Base-by-base conservation (phyloP, 257 asterid species). In the Gentiana dahurica region DNA sequence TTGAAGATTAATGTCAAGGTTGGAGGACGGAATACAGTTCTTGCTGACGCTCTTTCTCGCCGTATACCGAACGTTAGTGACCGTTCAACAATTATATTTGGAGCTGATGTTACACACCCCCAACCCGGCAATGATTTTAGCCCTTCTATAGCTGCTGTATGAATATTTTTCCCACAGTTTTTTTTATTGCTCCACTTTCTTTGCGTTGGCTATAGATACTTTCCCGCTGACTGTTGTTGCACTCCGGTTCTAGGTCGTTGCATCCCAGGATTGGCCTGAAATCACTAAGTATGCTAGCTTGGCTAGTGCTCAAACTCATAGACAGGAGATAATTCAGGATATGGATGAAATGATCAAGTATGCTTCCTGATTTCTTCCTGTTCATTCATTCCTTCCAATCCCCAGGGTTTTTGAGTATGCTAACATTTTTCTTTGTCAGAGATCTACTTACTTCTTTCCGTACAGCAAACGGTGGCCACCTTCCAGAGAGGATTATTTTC, bases 301-400 rank as follows among this genome's bases (percentile, higher is more conserved):
- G 53, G 76, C 65, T 2, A 55, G 76, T 12, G 76, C 76, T 55
- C 76, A 71, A 50, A 65, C 76, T 51, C 76, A 64, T 4, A 54
- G 76, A 45, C 76, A 71, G 46, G 76, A 71, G 48, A 58, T 71
- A 9, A 71, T 71, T 66, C 68, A 71, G 61, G 76, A 71, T 45
- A 49, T 71, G 52, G 96, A 95, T 55, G 98, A 96, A 71, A 91
- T 91, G 98, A 83, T 91, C 57, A 91, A 80, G 98, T 91, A 79
- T 36, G 70, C 8, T 35, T 37, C 51, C 3, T 4, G 35, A 15
- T 55, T 55, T 60, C 43, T 54, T 63, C 3, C 51, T 8, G 37
- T 35, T 8, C 34, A 8, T 41, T 15, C 39, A 13, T 13, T 11
- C 24, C 51, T 9, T 3, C 4, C 1, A 24, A 5, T 24, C 2